Evolutionary conservation across 2,329 filamentous ascomycete species (phyloP).

Genomic region (Pseudogymnoascus sp.): DNA sequence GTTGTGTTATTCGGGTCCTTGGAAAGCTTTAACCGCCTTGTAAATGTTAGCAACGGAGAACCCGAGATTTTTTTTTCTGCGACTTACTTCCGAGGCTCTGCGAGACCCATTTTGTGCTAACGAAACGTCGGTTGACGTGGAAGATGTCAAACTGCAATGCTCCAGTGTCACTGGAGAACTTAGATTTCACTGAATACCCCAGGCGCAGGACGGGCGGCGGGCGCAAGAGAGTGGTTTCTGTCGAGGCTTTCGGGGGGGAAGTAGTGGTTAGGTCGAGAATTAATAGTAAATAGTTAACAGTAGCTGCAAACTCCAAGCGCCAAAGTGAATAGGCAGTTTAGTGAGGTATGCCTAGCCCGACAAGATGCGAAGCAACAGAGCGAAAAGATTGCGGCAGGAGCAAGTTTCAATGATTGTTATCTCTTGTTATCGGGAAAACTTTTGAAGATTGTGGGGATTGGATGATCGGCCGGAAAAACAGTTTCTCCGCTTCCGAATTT

Average conservation of each 20-base stretch:
- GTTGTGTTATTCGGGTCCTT: slow-evolving; percentile 92
- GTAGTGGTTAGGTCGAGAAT: neutral
- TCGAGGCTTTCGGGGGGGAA: neutral
- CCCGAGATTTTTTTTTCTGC: slow-evolving; percentile 21
- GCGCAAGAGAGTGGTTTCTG: neutral
- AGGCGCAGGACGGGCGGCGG: slow-evolving; percentile 14
- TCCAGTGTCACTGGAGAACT: slow-evolving; percentile 21
- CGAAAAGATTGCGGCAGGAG: slow-evolving; percentile 3
- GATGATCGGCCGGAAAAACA: neutral
- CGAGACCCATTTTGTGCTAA: slow-evolving; percentile 55
- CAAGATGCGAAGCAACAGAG: neutral
- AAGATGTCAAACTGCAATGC: slow-evolving; percentile 18
- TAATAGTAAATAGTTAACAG: slow-evolving; percentile 5
- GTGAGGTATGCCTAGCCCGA: neutral
- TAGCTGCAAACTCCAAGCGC: slow-evolving; percentile 1
- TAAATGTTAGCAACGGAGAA: slow-evolving; percentile 20
- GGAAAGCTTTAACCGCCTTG: slow-evolving; percentile 58
- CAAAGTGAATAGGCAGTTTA: neutral
- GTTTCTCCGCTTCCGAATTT: neutral
- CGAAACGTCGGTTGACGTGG: slow-evolving; percentile 4
- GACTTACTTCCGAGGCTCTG: slow-evolving; percentile 59
- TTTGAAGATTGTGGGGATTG: slow-evolving; percentile 6
- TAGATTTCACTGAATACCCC: slow-evolving; percentile 14
- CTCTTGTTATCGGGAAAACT: slow-evolving; percentile 12
- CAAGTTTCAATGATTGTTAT: slow-evolving; percentile 1